Percentiles rank a stretch among this genome's conserved stretches.
Conservation (phyloP, 2,329 filamentous ascomycete species). For the Aureobasidium pullulans region DNA sequence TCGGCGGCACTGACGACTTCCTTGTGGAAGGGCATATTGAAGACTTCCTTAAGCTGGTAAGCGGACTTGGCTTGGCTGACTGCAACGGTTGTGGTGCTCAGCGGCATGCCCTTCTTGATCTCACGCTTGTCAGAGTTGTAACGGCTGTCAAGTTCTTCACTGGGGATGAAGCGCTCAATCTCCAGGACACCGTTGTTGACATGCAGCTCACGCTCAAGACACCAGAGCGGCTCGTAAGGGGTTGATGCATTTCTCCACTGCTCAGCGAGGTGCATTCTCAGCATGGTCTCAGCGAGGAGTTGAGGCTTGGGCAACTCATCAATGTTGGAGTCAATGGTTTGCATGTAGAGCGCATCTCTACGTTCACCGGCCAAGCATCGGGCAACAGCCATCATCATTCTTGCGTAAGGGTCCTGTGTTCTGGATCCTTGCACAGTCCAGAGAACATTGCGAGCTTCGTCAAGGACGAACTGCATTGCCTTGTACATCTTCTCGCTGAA, state of each 20-base stretch:
- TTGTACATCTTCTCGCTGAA: not conserved
- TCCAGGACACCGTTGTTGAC: not conserved
- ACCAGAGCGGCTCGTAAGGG: not conserved
- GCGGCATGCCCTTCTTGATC: not conserved
- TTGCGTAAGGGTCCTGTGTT: not conserved
- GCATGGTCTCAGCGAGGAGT: not conserved
- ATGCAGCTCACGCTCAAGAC: not conserved
- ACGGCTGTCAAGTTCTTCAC: not conserved
- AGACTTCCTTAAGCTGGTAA: not conserved
- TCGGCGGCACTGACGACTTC: not conserved
- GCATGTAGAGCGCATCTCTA: slow-evolving; percentile 1
- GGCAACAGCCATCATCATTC: not conserved
- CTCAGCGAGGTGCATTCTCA: slow-evolving; percentile 3
- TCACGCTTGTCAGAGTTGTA: slow-evolving; percentile 7
- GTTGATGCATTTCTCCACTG: not conserved
- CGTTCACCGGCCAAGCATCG: not conserved
- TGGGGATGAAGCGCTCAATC: not conserved
- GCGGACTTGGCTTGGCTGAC: not conserved
- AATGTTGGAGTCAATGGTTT: not conserved
- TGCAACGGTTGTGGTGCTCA: not conserved
- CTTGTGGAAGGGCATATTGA: not conserved
- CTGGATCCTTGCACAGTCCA: slow-evolving; percentile 4
- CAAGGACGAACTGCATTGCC: slow-evolving; percentile 1
- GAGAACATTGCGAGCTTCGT: not conserved
- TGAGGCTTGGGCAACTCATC: not conserved